These are phyloP conservation scores for Xylariaceae sp. DNA, from an alignment of 2,329 filamentous ascomycete species.

Conservation along the genomic window DNA sequence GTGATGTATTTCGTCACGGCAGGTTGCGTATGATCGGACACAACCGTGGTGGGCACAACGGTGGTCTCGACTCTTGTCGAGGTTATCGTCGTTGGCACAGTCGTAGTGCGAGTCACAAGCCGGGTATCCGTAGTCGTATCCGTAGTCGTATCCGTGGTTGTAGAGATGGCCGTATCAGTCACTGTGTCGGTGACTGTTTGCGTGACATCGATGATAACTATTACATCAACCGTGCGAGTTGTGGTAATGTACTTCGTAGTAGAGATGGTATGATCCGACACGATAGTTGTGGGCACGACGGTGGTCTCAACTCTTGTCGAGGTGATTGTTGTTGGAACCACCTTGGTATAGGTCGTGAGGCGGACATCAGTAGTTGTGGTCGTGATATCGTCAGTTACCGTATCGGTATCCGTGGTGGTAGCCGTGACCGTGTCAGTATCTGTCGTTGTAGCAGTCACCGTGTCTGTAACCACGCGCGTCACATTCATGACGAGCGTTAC, in stretches of 20 bases:
- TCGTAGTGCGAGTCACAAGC: slow-evolving; percentile 23
- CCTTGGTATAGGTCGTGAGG: slow-evolving; percentile 22
- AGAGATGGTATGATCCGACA: slow-evolving; percentile 20
- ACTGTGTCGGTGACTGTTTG: slow-evolving; percentile 6
- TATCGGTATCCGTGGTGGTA: slow-evolving; percentile 7
- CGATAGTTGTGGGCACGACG: slow-evolving; percentile 24
- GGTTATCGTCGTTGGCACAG: slow-evolving; percentile 23
- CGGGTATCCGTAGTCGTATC: slow-evolving; percentile 3
- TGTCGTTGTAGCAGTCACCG: slow-evolving; percentile 5
- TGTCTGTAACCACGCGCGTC: slow-evolving; percentile 14
- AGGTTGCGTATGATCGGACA: slow-evolving; percentile 20
- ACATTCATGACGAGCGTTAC: slow-evolving; percentile 21
- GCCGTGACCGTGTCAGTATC: slow-evolving; percentile 8
- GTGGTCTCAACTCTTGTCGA: slow-evolving; percentile 22
- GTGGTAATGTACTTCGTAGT: slow-evolving; percentile 25
- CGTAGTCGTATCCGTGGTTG: not conserved
- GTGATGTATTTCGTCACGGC: slow-evolving; percentile 22
- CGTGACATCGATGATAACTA: not conserved
- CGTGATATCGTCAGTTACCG: slow-evolving; percentile 1
- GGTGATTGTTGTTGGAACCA: slow-evolving; percentile 23
- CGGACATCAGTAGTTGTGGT: slow-evolving; percentile 1
- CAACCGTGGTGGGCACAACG: slow-evolving; percentile 23
- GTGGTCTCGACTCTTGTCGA: slow-evolving; percentile 21
- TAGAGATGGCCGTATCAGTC: slow-evolving; percentile 5
- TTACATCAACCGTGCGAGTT: slow-evolving; percentile 18